Conservation (phyloP, 352 stramenopile species). For the Phytopythium ostracodes region DNA sequence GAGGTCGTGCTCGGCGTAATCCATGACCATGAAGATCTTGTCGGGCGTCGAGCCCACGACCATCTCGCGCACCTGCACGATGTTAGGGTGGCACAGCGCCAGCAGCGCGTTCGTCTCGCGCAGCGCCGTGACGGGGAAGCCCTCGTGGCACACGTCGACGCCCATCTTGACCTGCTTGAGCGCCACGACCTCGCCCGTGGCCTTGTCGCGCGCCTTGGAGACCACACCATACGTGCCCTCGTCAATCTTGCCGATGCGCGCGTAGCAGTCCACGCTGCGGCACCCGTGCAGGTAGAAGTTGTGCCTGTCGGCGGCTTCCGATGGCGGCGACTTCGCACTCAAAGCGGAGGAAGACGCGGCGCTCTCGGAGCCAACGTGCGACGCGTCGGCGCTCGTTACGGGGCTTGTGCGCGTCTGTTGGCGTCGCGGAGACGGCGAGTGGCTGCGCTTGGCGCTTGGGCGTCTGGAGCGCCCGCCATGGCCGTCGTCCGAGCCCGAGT, state of each 20-base stretch:
- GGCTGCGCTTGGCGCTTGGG: neutral
- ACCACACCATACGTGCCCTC: constrained; percentile 97
- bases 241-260: constrained; percentile 91
- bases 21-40: constrained; percentile 92
- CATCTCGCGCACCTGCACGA: constrained; percentile 86
- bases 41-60: constrained; percentile 83
- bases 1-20: constrained; percentile 86
- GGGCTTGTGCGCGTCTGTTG: neutral
- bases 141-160: constrained; percentile 67
- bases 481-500: constrained; percentile 29
- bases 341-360: neutral
- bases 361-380: neutral
- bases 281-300: constrained; percentile 87
- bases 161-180: constrained; percentile 90
- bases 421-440: neutral
- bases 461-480: constrained; percentile 11
- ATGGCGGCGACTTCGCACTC: neutral
- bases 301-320: constrained; percentile 22
- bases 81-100: constrained; percentile 82
- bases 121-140: constrained; percentile 81
- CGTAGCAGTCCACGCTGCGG: constrained; percentile 94
- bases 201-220: constrained; percentile 91
- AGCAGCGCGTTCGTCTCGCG: constrained; percentile 86
- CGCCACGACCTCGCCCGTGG: constrained; percentile 90
- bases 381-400: neutral